phyloP scores from a whole-genome alignment of 345 rosid genomes.

The Linum tenue region DNA sequence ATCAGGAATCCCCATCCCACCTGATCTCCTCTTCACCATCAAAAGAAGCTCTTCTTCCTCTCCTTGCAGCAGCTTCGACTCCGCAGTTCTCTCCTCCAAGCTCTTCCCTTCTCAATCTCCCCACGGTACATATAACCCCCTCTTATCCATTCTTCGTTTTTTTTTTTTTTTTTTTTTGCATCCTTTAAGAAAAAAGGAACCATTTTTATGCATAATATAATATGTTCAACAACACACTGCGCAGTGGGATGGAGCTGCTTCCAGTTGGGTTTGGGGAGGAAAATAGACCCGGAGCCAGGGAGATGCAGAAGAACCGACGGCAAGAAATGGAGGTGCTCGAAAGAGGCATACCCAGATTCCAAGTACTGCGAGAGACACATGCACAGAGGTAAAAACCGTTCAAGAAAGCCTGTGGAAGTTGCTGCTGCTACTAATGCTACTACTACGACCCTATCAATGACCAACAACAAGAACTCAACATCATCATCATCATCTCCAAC shows the following conservation, averaged over 20 bases:
- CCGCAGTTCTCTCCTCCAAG: constrained; percentile 26
- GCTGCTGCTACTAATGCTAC: background rate
- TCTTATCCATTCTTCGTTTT: background rate
- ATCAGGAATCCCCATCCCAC: constrained; percentile 64
- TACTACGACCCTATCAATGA: background rate
- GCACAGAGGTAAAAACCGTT: constrained; percentile 96
- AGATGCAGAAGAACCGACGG: constrained; percentile 93
- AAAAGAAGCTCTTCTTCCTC: constrained; percentile 29
- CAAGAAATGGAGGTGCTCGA: constrained; percentile 95
- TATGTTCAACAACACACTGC: background rate
- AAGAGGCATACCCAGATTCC: constrained; percentile 83
- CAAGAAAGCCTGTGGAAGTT: constrained; percentile 91
- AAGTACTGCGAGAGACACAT: constrained; percentile 92
- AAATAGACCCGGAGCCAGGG: constrained; percentile 86
- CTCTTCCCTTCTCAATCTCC: constrained; percentile 40
- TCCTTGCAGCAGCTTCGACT: constrained; percentile 32
- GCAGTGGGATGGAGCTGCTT: constrained; percentile 74
- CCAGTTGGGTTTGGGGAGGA: constrained; percentile 66
- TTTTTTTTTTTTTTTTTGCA: background rate
- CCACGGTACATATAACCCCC: constrained; percentile 50
- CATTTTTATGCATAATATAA: background rate
- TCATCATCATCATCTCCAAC: constrained; percentile 9
- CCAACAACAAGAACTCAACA: constrained; percentile 13
- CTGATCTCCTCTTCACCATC: constrained; percentile 70
- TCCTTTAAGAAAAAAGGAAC: background rate